phyloP scores from a whole-genome alignment of 140 eudicot genomes.

The Senecio squalidus region DNA sequence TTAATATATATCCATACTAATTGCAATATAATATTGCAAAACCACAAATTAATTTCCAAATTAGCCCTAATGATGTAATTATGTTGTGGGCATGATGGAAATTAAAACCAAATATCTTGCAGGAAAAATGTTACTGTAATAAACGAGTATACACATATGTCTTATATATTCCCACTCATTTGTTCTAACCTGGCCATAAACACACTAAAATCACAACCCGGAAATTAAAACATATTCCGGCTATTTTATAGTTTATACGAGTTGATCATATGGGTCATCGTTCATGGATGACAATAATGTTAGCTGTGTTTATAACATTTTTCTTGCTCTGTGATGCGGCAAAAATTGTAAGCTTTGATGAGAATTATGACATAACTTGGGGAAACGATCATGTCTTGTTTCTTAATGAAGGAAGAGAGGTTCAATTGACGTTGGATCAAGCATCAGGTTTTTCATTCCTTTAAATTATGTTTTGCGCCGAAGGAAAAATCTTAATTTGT shows the following conservation, averaged over 20 bases:
- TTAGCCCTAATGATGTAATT: slow-evolving; percentile 17
- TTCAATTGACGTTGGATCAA: slow-evolving; percentile 54
- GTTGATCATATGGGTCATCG: slow-evolving; percentile 11
- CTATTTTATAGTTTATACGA: background rate
- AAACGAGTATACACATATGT: background rate
- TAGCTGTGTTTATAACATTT: background rate
- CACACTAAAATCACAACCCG: no score
- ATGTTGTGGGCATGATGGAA: slow-evolving; percentile 20
- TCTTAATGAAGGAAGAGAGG: slow-evolving; percentile 28
- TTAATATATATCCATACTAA: background rate
- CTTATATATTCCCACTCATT: slow-evolving; percentile 17
- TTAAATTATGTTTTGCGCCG: background rate
- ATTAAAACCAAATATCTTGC: slow-evolving; percentile 5
- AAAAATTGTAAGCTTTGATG: slow-evolving; percentile 30
- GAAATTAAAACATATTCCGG: no score
- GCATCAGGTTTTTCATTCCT: slow-evolving; percentile 44
- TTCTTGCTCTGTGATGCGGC: slow-evolving; percentile 1
- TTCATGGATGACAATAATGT: background rate
- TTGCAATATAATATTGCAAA: slow-evolving; percentile 8
- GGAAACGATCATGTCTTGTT: slow-evolving; percentile 41
- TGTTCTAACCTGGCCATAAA: background rate
- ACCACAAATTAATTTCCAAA: slow-evolving; percentile 24
- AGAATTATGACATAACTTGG: slow-evolving; percentile 53
- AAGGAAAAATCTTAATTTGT: background rate
- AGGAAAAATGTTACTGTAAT: background rate